These are phyloP conservation scores for Penicillium daleae DNA, from an alignment of 495 filamentous ascomycete species.

Conservation along the genomic window DNA sequence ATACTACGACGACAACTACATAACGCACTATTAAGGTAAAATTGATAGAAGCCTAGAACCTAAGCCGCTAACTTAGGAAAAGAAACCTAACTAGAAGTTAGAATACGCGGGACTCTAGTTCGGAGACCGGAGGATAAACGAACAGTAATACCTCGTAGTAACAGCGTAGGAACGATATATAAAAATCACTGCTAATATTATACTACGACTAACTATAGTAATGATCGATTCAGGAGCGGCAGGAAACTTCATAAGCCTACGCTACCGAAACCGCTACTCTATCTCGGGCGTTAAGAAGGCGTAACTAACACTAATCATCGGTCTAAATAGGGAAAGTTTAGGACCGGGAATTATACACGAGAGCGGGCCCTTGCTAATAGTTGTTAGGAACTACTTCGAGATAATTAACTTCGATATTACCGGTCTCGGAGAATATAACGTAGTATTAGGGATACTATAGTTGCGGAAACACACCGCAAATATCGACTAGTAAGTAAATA, in stretches of 20 bases:
- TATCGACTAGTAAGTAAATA: neutral
- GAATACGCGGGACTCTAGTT: constrained; percentile 1
- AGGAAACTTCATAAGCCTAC: constrained; percentile 4
- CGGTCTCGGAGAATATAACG: constrained; percentile 6
- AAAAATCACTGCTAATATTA: neutral
- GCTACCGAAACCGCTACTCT: neutral
- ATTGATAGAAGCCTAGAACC: neutral
- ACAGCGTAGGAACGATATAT: neutral
- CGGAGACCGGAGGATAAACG: neutral
- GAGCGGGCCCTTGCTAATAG: neutral
- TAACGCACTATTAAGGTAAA: neutral
- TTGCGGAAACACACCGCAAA: neutral
- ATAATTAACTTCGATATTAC: constrained; percentile 11
- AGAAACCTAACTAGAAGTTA: constrained; percentile 1
- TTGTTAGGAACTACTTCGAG: constrained; percentile 21
- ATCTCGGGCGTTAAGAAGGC: neutral
- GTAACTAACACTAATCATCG: neutral
- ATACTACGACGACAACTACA: neutral
- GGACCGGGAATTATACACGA: neutral
- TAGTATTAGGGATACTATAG: neutral
- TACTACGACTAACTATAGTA: neutral
- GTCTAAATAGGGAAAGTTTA: neutral
- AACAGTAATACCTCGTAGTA: neutral
- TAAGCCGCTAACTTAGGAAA: neutral
- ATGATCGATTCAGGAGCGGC: neutral